Base-by-base conservation (phyloP, 73 alveolate genomes). In the Durusdinium trenchii region DNA sequence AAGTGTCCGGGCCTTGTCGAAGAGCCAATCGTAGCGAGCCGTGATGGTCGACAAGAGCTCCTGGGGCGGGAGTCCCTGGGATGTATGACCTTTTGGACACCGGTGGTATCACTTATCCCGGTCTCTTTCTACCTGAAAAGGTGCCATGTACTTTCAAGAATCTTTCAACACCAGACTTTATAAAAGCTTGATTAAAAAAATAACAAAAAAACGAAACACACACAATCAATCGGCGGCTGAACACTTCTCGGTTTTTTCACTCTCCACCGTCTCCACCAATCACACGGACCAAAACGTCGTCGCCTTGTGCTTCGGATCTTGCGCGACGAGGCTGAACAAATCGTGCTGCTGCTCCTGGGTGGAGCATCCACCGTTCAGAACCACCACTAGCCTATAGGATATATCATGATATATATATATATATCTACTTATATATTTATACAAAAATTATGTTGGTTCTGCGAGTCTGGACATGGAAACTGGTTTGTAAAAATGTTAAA, bases 251-350 rank as follows among this genome's bases (percentile, higher is more conserved):
- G n/a, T n/a, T n/a, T n/a, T n/a, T n/a, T n/a, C n/a, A n/a, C n/a
- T 67, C 82, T 18, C 46, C 82, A 7, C 43, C 9, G 45, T 42
- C 82, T 42, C 12, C 36, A n/a, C 82, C 46, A 23, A 30, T 14
- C n/a, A n/a, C n/a, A n/a, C 36, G 82, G 43, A 30, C 12, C 12
- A 42, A 30, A 23, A 6, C 9, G 36, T 26, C 89, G 61, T 78
- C 89, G 84, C 99, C 99, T 93, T 93, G 93, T 75, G 92, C 82
- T 75, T 75, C 38, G 99, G 99, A 54, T 93, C 99, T 48, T 93
- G 99, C 6, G 99, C 92, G 51, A 93, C 99, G 48, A 93, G 46
- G 69, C 93, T 76, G 81, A 75, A 93, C 83, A 93, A 82, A 75
- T 93, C 99, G 26, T 71, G 92, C 67, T 71, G 99, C 93, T 93